Base-by-base conservation (phyloP, 2,329 filamentous ascomycete species). In the Aspergillus pseudoterreus region DNA sequence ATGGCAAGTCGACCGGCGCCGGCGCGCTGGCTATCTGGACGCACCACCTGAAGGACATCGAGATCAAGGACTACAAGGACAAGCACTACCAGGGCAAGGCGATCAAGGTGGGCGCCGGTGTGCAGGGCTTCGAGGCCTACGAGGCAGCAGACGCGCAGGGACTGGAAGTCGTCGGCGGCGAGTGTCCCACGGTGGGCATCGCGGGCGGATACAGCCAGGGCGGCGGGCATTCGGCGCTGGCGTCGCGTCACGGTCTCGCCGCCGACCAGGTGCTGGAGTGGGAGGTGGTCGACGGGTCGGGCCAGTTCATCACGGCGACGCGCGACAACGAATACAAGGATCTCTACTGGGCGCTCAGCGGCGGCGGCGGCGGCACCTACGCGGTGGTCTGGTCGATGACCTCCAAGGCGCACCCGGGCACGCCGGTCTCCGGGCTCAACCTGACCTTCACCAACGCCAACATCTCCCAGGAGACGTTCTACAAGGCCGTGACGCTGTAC, bases 311-410 rank as follows among this genome's bases (percentile, higher is more conserved):
- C 1, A 75, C 65, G 2, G 81, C 81, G 0, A 77, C 72, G 4
- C 72, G 70, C 0, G 61, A 59, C 0, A 54, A 76, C 35, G 15
- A 54, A 22, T 80, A 85, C 57, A 47, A 68, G 0, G 82, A 85
- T 51, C 68, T 86, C 0, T 85, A 81, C 69, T 87, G 82, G 82
- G 84, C 83, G 1, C 66, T 85, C 1, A 73, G 73, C 39, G 82
- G 83, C 3, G 82, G 83, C 0, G 83, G 83, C 2, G 79, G 76
- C 9, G 81, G 82, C 14, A 84, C 75, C 27, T 86, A 79, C 57
- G 83, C 74, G 2, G 72, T 85, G 2, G 80, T 85, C 1, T 64
- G 76, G 14, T 80, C 78, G 2, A 72, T 84, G 63, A 84, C 79
- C 0, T 70, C 78, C 38, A 79, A 78, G 54, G 73, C 77, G 1